phyloP scores from a whole-genome alignment of 2,329 filamentous ascomycete genomes.

The Ophiognomonia clavigignenti-juglandacearum region DNA sequence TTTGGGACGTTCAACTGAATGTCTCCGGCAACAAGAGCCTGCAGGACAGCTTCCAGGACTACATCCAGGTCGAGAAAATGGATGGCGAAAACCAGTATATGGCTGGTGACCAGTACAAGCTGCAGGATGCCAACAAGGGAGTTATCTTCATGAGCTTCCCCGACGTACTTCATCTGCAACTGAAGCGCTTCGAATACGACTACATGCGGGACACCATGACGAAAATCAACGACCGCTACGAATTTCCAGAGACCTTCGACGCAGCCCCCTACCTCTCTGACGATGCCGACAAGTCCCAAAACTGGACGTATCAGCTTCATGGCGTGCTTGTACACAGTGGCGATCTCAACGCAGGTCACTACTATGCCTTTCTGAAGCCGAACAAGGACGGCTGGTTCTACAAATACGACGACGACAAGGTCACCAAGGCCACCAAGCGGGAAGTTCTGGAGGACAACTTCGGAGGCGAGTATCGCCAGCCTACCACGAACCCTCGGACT shows the following conservation, averaged over 20 bases:
- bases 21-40: conserved; percentile 91
- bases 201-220: conserved; percentile 95
- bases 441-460: conserved; percentile 97
- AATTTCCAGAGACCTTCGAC: conserved; percentile 81
- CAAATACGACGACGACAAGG: conserved; percentile 94
- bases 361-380: conserved; percentile 95
- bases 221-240: conserved; percentile 94
- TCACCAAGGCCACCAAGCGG: conserved; percentile 86
- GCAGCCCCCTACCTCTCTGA: conserved; percentile 83
- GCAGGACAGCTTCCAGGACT: conserved; percentile 92
- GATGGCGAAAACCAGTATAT: conserved; percentile 99
- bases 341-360: conserved; percentile 94
- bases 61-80: conserved; percentile 93
- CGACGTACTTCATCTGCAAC: conserved; percentile 86
- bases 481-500: conserved; percentile 41
- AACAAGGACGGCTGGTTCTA: conserved; percentile 92
- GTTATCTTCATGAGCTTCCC: conserved; percentile 97
- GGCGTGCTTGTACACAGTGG: conserved; percentile 95
- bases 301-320: conserved; percentile 89
- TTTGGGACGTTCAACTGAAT: conserved; percentile 98
- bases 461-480: conserved; percentile 72
- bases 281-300: conserved; percentile 79
- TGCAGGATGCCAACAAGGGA: conserved; percentile 96
- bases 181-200: conserved; percentile 98
- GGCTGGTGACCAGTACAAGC: conserved; percentile 80